Percentiles rank a stretch among this genome's conserved stretches.
phyloP scores from a whole-genome alignment of 495 filamentous ascomycete genomes.

The Trypethelium eluteriae region DNA sequence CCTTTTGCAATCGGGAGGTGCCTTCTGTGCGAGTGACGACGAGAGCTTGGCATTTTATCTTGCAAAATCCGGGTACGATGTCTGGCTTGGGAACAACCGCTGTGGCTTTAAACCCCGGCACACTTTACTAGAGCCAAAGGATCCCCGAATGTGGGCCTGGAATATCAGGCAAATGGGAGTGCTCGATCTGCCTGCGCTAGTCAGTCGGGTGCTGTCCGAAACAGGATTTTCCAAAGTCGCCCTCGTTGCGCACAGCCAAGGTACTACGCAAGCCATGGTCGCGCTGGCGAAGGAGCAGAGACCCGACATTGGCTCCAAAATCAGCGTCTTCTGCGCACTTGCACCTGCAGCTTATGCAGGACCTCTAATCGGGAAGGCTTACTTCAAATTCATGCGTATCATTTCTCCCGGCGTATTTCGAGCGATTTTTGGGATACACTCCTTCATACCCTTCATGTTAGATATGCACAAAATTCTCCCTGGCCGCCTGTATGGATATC shows the following conservation, averaged over 20 bases:
- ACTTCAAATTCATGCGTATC: conserved; percentile 85
- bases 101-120: conserved; percentile 80
- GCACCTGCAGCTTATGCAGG: conserved; percentile 91
- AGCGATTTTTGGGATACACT: conserved; percentile 82
- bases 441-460: conserved; percentile 96
- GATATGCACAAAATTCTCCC: conserved; percentile 61
- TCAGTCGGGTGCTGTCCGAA: conserved; percentile 71
- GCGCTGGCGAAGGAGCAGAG: conserved; percentile 88
- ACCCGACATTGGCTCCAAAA: conserved; percentile 73
- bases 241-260: conserved; percentile 82
- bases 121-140: conserved; percentile 55
- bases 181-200: conserved; percentile 81
- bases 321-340: conserved; percentile 88
- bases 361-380: conserved; percentile 74
- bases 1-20: conserved; percentile 76
- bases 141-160: conserved; percentile 97
- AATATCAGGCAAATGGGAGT: conserved; percentile 92
- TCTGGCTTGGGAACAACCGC: conserved; percentile 93
- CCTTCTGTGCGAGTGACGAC: conserved; percentile 87
- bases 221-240: conserved; percentile 80
- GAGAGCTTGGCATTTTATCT: conserved; percentile 85
- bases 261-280: conserved; percentile 83
- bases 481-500: conserved; percentile 63
- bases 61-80: conserved; percentile 87
- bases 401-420: conserved; percentile 72